Conservation (phyloP, 345 rosid genomes). For the Arabis hirsuta region DNA sequence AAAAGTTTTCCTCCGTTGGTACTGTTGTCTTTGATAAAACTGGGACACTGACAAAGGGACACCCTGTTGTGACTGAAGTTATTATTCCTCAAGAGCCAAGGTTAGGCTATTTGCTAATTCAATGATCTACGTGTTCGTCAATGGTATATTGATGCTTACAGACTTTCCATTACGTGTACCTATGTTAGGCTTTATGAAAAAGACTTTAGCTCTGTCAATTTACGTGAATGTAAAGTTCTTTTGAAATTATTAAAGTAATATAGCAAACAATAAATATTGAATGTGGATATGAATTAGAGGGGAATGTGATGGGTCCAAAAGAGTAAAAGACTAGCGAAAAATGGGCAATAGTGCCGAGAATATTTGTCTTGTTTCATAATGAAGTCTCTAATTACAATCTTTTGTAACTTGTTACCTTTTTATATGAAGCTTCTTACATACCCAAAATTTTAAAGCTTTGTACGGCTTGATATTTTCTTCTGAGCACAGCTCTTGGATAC, state of each 20-base stretch:
- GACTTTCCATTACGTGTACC: background rate
- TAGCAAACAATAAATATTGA: background rate
- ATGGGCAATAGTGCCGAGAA: background rate
- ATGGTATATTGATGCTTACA: slow-evolving; percentile 20
- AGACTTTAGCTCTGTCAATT: background rate
- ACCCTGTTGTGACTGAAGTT: slow-evolving; percentile 82
- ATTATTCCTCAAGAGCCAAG: slow-evolving; percentile 54
- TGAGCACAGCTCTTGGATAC: slow-evolving; percentile 1
- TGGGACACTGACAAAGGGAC: slow-evolving; percentile 91
- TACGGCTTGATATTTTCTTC: background rate
- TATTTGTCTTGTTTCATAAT: background rate
- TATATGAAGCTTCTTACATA: slow-evolving; percentile 1
- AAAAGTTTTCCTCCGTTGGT: slow-evolving; percentile 84
- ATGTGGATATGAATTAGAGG: background rate
- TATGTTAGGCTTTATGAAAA: background rate
- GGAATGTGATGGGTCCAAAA: slow-evolving; percentile 7
- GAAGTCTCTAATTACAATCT: slow-evolving; percentile 11
- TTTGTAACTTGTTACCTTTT: background rate
- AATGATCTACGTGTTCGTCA: slow-evolving; percentile 8
- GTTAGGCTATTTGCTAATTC: slow-evolving; percentile 51
- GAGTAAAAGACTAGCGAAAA: background rate
- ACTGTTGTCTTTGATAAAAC: slow-evolving; percentile 91
- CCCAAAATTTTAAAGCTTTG: slow-evolving; percentile 5
- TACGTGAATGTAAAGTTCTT: slow-evolving; percentile 5
- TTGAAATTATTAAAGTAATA: background rate